These are phyloP conservation scores for Mucor plumbeus DNA, from an alignment of 371 early-diverging fungal genomes.

Conservation along the genomic window DNA sequence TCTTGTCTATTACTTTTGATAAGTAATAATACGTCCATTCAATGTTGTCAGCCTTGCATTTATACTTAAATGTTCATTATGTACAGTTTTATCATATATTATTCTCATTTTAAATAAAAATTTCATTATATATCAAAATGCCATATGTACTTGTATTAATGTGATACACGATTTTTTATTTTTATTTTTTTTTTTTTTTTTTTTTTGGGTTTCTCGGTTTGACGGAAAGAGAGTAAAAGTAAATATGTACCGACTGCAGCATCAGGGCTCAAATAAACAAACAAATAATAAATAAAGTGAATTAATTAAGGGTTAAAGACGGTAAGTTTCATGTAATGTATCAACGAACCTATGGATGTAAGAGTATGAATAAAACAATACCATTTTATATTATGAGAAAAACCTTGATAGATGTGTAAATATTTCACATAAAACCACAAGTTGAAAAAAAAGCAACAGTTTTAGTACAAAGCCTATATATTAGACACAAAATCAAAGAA, in stretches of 20 bases:
- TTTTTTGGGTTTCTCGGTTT: background rate
- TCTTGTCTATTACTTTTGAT: background rate
- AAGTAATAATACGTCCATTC: background rate
- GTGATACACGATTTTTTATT: background rate
- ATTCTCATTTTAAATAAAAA: background rate
- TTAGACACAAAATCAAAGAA: background rate
- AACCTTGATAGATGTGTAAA: background rate
- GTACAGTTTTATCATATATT: background rate
- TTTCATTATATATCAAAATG: background rate
- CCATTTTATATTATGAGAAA: background rate
- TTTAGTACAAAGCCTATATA: background rate
- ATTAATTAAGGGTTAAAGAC: too few species aligned
- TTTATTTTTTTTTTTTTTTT: too few species aligned
- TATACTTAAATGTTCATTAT: background rate
- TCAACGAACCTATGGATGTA: background rate
- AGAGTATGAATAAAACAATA: background rate
- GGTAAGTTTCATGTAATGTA: background rate
- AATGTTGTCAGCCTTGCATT: background rate
- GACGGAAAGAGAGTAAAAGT: background rate
- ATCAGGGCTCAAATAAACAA: slow-evolving; percentile 3
- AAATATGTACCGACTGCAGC: background rate
- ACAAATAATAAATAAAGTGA: background rate
- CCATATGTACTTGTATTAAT: background rate
- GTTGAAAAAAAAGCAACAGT: background rate
- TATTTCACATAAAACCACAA: background rate